phyloP scores from a whole-genome alignment of 257 asterid species.

The Scutellaria barbata region DNA sequence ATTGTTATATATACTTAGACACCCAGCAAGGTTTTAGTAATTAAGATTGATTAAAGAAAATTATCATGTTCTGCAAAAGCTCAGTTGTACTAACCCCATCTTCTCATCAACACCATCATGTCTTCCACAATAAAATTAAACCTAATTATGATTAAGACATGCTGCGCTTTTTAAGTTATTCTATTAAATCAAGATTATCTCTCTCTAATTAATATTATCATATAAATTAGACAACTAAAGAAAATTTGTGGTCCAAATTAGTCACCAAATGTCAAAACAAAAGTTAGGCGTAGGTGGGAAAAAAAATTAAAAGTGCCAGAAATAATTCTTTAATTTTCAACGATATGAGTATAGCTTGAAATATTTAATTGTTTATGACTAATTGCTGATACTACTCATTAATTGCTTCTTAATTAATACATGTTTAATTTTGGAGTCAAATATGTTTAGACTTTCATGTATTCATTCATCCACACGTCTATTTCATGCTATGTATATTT shows the following conservation, averaged over 20 bases:
- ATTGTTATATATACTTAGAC: slow-evolving; percentile 18
- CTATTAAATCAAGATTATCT: slow-evolving; percentile 42
- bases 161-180: slow-evolving; percentile 26
- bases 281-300: slow-evolving; percentile 29
- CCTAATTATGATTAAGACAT: slow-evolving; percentile 39
- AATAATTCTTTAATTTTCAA: not conserved
- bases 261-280: slow-evolving; percentile 37
- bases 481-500: too few species aligned
- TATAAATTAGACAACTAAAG: slow-evolving; percentile 5
- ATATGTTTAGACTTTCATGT: too few species aligned
- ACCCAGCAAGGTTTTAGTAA: slow-evolving; percentile 33
- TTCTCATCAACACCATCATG: slow-evolving; percentile 37
- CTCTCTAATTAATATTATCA: slow-evolving; percentile 35
- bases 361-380: not conserved
- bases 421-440: not conserved
- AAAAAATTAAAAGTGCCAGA: not conserved
- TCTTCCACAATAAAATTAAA: slow-evolving; percentile 37
- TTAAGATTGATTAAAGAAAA: slow-evolving; percentile 33
- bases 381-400: not conserved
- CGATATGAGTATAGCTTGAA: too few species aligned
- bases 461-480: too few species aligned
- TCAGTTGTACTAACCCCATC: slow-evolving; percentile 45
- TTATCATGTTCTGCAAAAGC: slow-evolving; percentile 39
- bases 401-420: too few species aligned
- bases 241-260: slow-evolving; percentile 36